A percentile compares a stretch with the other conserved stretches of the same genome.
These are phyloP conservation scores for Cardamine resedifolia DNA, from an alignment of 345 rosid species.

Conservation along the genomic window DNA sequence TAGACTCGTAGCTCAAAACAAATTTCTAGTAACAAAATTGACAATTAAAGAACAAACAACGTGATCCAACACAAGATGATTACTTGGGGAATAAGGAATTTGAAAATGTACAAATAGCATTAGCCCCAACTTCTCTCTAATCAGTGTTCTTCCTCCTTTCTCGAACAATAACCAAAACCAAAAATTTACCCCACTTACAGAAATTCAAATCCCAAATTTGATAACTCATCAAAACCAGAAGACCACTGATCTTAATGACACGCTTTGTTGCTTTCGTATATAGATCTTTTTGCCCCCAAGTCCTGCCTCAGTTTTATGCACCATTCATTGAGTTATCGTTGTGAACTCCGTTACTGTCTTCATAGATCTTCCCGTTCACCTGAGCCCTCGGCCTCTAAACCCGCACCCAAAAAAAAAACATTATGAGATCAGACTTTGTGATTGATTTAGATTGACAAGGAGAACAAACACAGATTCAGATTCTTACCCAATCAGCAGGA, in stretches of 20 bases:
- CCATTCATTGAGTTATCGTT: constrained; percentile 69
- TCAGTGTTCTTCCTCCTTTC: constrained; percentile 4
- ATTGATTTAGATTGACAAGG: background rate
- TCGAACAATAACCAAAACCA: constrained; percentile 27
- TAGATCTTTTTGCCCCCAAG: background rate
- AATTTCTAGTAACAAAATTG: constrained; percentile 19
- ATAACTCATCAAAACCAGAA: background rate
- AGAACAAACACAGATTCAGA: background rate
- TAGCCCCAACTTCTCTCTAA: background rate
- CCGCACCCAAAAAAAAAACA: constrained; percentile 2
- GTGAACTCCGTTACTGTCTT: constrained; percentile 58
- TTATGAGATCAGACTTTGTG: background rate
- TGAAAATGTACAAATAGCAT: constrained; percentile 33
- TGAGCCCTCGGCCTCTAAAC: constrained; percentile 77
- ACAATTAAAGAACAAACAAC: background rate
- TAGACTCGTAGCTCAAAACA: background rate
- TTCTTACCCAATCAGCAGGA: constrained; percentile 82
- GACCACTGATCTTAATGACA: constrained; percentile 19
- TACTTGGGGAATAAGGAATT: constrained; percentile 32
- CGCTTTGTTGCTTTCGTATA: constrained; percentile 1
- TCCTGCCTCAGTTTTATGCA: constrained; percentile 42
- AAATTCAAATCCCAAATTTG: constrained; percentile 14
- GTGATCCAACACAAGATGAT: constrained; percentile 26
- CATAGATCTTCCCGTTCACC: constrained; percentile 66
- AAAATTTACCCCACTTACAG: constrained; percentile 24